A percentile compares a stretch with the other conserved stretches of the same genome.
Conservation (phyloP, 345 rosid species). For the Bruguiera gymnorhiza region DNA sequence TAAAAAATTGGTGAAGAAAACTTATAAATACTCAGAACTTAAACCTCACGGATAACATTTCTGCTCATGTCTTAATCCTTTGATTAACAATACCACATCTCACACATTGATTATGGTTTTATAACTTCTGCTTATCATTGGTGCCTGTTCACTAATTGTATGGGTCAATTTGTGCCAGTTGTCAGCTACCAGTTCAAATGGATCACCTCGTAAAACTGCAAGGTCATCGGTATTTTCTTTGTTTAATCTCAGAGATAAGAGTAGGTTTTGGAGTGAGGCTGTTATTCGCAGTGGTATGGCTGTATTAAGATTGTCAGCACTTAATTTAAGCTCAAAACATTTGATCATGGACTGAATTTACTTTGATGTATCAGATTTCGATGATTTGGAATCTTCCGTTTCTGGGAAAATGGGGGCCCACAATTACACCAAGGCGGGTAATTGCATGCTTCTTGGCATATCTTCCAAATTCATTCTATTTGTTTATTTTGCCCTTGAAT, state of each 20-base stretch:
- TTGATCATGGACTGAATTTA: background rate
- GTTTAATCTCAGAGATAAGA: slow-evolving; percentile 82
- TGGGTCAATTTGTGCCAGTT: no score
- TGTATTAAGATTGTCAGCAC: background rate
- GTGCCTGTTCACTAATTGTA: no score
- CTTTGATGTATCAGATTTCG: slow-evolving; percentile 31
- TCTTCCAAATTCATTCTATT: slow-evolving; percentile 1
- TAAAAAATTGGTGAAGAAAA: no score
- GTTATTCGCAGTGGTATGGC: slow-evolving; percentile 61
- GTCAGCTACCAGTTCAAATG: slow-evolving; percentile 19
- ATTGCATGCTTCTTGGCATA: slow-evolving; percentile 11
- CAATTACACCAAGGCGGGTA: slow-evolving; percentile 88
- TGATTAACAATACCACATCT: no score
- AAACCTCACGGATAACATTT: no score
- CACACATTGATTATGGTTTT: no score
- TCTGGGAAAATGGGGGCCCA: slow-evolving; percentile 46
- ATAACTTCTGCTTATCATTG: no score
- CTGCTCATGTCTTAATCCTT: no score
- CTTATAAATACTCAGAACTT: no score
- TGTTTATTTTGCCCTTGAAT: no score
- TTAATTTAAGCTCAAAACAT: no score
- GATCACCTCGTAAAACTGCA: slow-evolving; percentile 39
- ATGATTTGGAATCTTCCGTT: slow-evolving; percentile 62
- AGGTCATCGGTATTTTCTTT: slow-evolving; percentile 75
- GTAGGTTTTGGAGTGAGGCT: slow-evolving; percentile 91